Conservation (phyloP, 1,284 basidiomycete species). For the Trichosporon asahii region DNA sequence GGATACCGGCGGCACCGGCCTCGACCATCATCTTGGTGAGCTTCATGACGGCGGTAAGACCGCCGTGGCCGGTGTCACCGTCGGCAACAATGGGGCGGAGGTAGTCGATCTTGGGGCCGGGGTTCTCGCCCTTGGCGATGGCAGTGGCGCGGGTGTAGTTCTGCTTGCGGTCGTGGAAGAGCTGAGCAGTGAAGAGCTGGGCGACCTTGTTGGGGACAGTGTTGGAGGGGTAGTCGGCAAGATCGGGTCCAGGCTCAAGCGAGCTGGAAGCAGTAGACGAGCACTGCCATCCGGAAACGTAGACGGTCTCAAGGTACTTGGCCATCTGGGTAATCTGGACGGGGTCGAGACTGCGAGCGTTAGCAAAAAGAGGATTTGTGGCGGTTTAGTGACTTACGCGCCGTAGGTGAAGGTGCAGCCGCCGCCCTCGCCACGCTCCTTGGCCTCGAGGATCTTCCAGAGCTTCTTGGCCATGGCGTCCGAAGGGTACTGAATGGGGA, state of each 20-base stretch:
- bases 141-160: slow-evolving; percentile 60
- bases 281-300: slow-evolving; percentile 95
- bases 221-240: slow-evolving; percentile 70
- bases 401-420: slow-evolving; percentile 66
- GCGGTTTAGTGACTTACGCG: slow-evolving; percentile 65
- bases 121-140: slow-evolving; percentile 55
- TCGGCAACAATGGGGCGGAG: slow-evolving; percentile 90
- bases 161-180: slow-evolving; percentile 63
- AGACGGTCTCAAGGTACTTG: slow-evolving; percentile 86
- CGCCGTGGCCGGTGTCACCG: slow-evolving; percentile 72
- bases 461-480: slow-evolving; percentile 84
- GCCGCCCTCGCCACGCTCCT: slow-evolving; percentile 51
- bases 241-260: slow-evolving; percentile 96
- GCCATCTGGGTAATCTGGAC: slow-evolving; percentile 97
- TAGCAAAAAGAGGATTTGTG: neutral
- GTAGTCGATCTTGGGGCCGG: slow-evolving; percentile 65
- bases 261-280: slow-evolving; percentile 83
- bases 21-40: slow-evolving; percentile 76
- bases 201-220: slow-evolving; percentile 64
- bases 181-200: slow-evolving; percentile 62
- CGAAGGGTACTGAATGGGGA: slow-evolving; percentile 82
- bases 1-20: slow-evolving; percentile 67
- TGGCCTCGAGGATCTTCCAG: slow-evolving; percentile 57
- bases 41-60: slow-evolving; percentile 93
- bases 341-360: slow-evolving; percentile 72